Evolutionary conservation across 2,329 filamentous ascomycete genomes (phyloP).

Genomic region (Botryotinia calthae): DNA sequence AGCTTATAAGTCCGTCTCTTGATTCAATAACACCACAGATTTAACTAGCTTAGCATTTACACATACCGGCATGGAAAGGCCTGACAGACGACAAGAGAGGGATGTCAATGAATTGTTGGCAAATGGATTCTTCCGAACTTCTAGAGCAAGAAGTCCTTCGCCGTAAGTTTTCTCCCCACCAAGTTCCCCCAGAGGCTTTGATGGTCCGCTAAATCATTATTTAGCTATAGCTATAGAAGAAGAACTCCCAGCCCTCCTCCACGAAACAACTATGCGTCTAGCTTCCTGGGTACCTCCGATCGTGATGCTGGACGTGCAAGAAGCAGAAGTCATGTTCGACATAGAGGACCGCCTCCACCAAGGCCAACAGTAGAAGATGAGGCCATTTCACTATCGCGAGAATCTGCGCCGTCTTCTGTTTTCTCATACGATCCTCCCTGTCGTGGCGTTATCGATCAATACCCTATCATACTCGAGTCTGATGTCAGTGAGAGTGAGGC

Average conservation of each 20-base stretch:
- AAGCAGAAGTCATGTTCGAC: constrained; percentile 28
- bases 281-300: constrained; percentile 19
- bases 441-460: constrained; percentile 65
- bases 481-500: constrained; percentile 39
- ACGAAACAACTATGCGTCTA: constrained; percentile 20
- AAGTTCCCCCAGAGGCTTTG: neutral
- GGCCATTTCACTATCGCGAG: constrained; percentile 57
- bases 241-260: constrained; percentile 13
- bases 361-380: constrained; percentile 70
- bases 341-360: constrained; percentile 47
- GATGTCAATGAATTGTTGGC: constrained; percentile 40
- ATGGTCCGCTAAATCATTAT: neutral
- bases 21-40: neutral
- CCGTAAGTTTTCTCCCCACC: constrained; percentile 33
- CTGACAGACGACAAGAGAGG: constrained; percentile 21
- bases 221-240: constrained; percentile 18
- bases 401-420: constrained; percentile 42
- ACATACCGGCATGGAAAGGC: constrained; percentile 27
- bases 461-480: constrained; percentile 64
- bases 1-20: neutral
- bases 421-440: constrained; percentile 54
- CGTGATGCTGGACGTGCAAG: constrained; percentile 21
- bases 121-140: constrained; percentile 52
- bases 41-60: neutral
- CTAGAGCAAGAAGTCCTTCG: constrained; percentile 43